A percentile compares a stretch with the other conserved stretches of the same genome.
Conservation (phyloP, 2,329 filamentous ascomycete species). For the Colletotrichum brevisporum region DNA sequence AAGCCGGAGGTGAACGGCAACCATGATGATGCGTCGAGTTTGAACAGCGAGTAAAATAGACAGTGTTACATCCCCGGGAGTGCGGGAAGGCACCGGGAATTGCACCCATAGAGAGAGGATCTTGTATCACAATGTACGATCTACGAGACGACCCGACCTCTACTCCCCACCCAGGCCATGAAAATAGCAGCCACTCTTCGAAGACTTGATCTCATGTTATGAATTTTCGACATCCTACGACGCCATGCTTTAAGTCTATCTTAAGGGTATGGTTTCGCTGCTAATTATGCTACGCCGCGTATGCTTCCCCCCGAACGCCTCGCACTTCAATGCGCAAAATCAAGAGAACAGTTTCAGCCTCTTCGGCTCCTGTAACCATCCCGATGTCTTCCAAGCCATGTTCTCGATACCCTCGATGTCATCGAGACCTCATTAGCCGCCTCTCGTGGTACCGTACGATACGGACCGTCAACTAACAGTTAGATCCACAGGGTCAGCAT, state of each 20-base stretch:
- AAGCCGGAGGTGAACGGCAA: slow-evolving; percentile 52
- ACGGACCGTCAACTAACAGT: slow-evolving; percentile 6
- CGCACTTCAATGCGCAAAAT: slow-evolving; percentile 9
- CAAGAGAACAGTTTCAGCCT: not conserved
- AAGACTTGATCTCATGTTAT: not conserved
- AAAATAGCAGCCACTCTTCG: slow-evolving; percentile 28
- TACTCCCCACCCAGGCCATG: slow-evolving; percentile 25
- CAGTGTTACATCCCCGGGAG: slow-evolving; percentile 3
- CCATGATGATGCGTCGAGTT: slow-evolving; percentile 46
- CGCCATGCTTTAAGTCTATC: slow-evolving; percentile 16
- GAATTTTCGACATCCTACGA: slow-evolving; percentile 3
- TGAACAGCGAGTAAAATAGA: slow-evolving; percentile 41
- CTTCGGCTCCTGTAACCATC: not conserved
- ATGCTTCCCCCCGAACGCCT: slow-evolving; percentile 12
- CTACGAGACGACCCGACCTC: slow-evolving; percentile 29
- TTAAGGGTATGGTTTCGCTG: slow-evolving; percentile 22
- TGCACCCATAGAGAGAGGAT: slow-evolving; percentile 35
- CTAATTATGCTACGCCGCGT: slow-evolving; percentile 10
- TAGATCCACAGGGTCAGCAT: slow-evolving; percentile 31
- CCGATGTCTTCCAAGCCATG: not conserved
- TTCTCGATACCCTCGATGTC: not conserved
- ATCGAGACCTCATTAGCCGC: not conserved
- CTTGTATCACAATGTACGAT: slow-evolving; percentile 39
- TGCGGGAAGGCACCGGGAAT: slow-evolving; percentile 20
- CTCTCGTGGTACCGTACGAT: slow-evolving; percentile 12